phyloP scores from a whole-genome alignment of 192 early-diverging fungal species.

The Mortierella hygrophila region DNA sequence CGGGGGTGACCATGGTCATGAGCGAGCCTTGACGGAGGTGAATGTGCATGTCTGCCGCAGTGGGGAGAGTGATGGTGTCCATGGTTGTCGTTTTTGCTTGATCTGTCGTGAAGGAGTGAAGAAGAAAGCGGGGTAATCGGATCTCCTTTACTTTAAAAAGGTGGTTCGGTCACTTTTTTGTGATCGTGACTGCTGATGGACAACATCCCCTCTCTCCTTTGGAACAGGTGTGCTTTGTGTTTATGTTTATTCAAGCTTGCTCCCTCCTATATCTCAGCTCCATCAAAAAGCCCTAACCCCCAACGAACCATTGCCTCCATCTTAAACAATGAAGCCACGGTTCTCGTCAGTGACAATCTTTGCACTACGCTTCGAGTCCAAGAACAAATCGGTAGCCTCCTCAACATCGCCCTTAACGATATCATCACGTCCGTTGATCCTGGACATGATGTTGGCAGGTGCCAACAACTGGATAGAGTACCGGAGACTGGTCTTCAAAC shows the following conservation, averaged over 20 bases:
- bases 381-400: constrained; percentile 89
- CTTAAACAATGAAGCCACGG: constrained; percentile 48
- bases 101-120: not conserved
- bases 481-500: constrained; percentile 90
- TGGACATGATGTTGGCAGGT: constrained; percentile 88
- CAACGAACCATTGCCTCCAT: not conserved
- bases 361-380: constrained; percentile 88
- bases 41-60: constrained; percentile 91
- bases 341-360: constrained; percentile 71
- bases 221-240: not conserved
- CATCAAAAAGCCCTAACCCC: not conserved
- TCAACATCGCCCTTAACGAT: constrained; percentile 90
- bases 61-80: constrained; percentile 73
- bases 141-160: not conserved
- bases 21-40: constrained; percentile 94
- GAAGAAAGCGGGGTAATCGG: constrained; percentile 6
- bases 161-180: not conserved
- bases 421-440: constrained; percentile 85
- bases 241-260: not conserved
- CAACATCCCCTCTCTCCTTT: not conserved
- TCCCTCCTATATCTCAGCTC: not conserved
- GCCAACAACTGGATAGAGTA: constrained; percentile 97
- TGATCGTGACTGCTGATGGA: constrained; percentile 1
- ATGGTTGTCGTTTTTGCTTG: constrained; percentile 8
- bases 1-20: constrained; percentile 91